Evolutionary conservation across 1,284 basidiomycete genomes (phyloP).

Genomic region (Neonothopanus nambi): DNA sequence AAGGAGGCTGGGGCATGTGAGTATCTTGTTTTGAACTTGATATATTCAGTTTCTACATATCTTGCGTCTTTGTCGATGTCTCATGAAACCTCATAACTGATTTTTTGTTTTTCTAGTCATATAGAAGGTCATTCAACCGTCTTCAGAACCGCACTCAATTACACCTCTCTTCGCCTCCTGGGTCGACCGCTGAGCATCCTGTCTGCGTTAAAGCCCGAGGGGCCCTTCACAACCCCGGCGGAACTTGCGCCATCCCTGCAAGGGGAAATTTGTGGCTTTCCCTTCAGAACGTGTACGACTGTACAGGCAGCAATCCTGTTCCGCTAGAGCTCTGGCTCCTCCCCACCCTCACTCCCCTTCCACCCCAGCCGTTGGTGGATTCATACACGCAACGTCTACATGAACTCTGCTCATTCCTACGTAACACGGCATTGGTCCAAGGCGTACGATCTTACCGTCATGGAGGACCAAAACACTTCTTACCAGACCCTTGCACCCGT

Average conservation of each 20-base stretch:
- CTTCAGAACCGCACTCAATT: slow-evolving; percentile 94
- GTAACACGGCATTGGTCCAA: slow-evolving; percentile 61
- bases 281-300: slow-evolving; percentile 90
- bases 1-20: slow-evolving; percentile 94
- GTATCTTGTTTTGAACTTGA: slow-evolving; percentile 31
- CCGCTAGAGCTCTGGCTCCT: slow-evolving; percentile 93
- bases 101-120: slow-evolving; percentile 60
- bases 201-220: slow-evolving; percentile 74
- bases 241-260: slow-evolving; percentile 78
- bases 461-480: slow-evolving; percentile 93
- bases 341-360: slow-evolving; percentile 89
- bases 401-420: slow-evolving; percentile 71
- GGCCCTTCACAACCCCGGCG: slow-evolving; percentile 62
- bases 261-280: slow-evolving; percentile 99
- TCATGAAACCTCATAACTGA: not conserved
- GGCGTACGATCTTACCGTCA: slow-evolving; percentile 79
- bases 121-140: slow-evolving; percentile 91
- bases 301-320: slow-evolving; percentile 87
- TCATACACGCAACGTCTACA: slow-evolving; percentile 90
- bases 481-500: slow-evolving; percentile 93
- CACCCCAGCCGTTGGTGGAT: slow-evolving; percentile 99
- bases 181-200: slow-evolving; percentile 84
- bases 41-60: not conserved
- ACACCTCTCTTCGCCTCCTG: slow-evolving; percentile 81
- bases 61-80: slow-evolving; percentile 2